Conservation (phyloP, 441 rosid species). For the Gossypium trilobum region DNA sequence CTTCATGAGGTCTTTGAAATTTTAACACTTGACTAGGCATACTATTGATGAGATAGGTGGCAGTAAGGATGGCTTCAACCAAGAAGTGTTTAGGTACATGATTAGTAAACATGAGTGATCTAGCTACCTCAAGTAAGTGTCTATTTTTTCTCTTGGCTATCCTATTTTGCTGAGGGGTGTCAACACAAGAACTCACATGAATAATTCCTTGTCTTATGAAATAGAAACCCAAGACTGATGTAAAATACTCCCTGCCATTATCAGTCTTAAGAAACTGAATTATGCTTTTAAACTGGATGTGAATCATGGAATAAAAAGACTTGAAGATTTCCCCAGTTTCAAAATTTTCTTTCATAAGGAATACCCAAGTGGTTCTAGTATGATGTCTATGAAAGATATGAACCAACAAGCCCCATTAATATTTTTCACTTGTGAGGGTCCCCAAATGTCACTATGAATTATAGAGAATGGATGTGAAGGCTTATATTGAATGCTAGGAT, state of each 20-base stretch:
- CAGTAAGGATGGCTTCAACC: not conserved
- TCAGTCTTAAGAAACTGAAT: not conserved
- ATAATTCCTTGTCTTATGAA: not conserved
- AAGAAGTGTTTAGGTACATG: not conserved
- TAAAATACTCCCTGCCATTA: not conserved
- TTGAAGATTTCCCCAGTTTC: not conserved
- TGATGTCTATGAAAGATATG: not conserved
- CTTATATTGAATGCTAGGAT: not conserved
- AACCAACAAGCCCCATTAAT: not conserved
- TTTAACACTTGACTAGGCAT: not conserved
- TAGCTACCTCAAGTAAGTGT: not conserved
- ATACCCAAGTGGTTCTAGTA: not conserved
- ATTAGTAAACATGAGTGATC: not conserved
- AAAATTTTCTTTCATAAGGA: not conserved
- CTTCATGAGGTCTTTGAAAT: not conserved
- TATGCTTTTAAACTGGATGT: not conserved
- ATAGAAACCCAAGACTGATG: not conserved
- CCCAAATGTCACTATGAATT: not conserved
- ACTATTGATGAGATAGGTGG: not conserved
- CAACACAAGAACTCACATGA: not conserved
- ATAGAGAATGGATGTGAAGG: not conserved
- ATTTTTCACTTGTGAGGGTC: not conserved
- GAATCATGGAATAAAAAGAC: not conserved
- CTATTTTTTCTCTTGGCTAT: not conserved
- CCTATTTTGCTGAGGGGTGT: not conserved